A percentile compares a stretch with the other conserved stretches of the same genome.
phyloP scores from a whole-genome alignment of 257 asterid genomes.

The Nicotiana benthamiana region DNA sequence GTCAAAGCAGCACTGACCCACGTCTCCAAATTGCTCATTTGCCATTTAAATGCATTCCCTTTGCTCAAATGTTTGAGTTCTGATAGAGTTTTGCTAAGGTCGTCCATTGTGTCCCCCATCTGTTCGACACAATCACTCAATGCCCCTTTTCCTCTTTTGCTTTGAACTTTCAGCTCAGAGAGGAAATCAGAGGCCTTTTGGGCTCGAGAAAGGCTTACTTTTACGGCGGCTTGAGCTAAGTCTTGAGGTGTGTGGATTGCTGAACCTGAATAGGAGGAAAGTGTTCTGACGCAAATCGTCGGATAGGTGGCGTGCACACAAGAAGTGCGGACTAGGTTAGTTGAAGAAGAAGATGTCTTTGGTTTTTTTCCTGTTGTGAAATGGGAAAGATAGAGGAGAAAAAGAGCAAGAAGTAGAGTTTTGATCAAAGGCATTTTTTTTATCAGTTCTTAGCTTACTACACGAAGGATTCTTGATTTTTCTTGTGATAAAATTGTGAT shows the following conservation, averaged over 20 bases:
- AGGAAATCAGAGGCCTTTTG: conserved; percentile 34
- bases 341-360: neutral
- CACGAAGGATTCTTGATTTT: neutral
- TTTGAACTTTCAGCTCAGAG: conserved; percentile 24
- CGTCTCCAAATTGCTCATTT: conserved; percentile 87
- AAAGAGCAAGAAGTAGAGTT: conserved; percentile 11
- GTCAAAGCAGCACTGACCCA: conserved; percentile 97
- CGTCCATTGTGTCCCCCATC: conserved; percentile 59
- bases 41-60: conserved; percentile 65
- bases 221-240: conserved; percentile 64
- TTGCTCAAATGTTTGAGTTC: conserved; percentile 53
- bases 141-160: conserved; percentile 47
- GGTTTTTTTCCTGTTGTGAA: neutral
- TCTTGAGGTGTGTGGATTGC: conserved; percentile 55
- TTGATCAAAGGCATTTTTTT: neutral
- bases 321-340: conserved; percentile 48
- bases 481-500: neutral
- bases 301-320: conserved; percentile 95
- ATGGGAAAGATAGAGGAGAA: neutral
- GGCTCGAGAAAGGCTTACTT: conserved; percentile 56
- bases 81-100: conserved; percentile 50
- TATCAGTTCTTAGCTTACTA: neutral
- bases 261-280: conserved; percentile 53
- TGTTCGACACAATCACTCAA: conserved; percentile 66
- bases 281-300: conserved; percentile 64